Base-by-base conservation (phyloP, 352 stramenopile species). In the Thalassiosira mediterranea region DNA sequence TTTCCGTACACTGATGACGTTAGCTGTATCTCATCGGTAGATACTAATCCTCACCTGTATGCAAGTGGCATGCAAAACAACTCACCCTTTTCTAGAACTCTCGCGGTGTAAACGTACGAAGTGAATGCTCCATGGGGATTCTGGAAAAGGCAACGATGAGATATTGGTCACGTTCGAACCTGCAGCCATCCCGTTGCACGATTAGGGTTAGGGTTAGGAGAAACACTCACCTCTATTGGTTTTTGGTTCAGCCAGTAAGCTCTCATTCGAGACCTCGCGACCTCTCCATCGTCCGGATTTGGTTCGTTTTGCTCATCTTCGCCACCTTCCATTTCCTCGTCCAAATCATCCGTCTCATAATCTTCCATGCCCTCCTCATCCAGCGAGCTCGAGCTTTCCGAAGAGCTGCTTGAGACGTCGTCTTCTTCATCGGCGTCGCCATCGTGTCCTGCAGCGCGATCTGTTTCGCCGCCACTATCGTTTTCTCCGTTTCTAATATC, bases 21-120 rank as follows among this genome's bases (percentile, higher is more conserved):
- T n/a, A n/a, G n/a, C n/a, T n/a, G n/a, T n/a, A n/a, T n/a, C n/a
- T n/a, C n/a, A n/a, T n/a, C n/a, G n/a, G n/a, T n/a, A n/a, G n/a
- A n/a, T n/a, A n/a, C n/a, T n/a, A n/a, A n/a, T n/a, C n/a, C n/a
- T n/a, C n/a, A n/a, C n/a, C n/a, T n/a, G n/a, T n/a, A n/a, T n/a
- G n/a, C n/a, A n/a, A n/a, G n/a, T n/a, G n/a, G n/a, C n/a, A n/a
- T n/a, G n/a, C n/a, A n/a, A n/a, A n/a, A n/a, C n/a, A n/a, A n/a
- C n/a, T n/a, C n/a, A n/a, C n/a, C 48, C 62, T 73, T 73, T 15
- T 69, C 26, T 19, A 80, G 46, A 21, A 63, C 48, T 46, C 10
- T 57, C 0, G 71, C 71, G n/a, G 56, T 58, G 17, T 56, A 70
- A 19, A 79, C 49, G 5, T 66, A 5, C 11, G 60, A 73, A 2